A percentile compares a stretch with the other conserved stretches of the same genome.
These are phyloP conservation scores for Thecamonas trahens DNA, from an alignment of 78 protist genomes.

Conservation along the genomic window DNA sequence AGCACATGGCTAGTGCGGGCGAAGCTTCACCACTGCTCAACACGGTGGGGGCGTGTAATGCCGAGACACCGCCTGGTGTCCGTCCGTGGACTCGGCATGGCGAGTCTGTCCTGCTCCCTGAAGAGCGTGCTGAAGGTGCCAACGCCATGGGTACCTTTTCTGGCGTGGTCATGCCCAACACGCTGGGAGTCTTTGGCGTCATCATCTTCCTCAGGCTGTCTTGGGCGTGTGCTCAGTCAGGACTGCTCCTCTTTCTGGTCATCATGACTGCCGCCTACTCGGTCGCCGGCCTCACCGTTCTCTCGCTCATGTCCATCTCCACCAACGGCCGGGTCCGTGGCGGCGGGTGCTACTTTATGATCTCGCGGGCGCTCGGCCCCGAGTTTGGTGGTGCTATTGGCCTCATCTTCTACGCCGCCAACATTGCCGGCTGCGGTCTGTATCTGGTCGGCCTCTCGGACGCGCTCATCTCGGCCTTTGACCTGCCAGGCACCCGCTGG, in stretches of 20 bases:
- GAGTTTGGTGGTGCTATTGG: constrained; percentile 61
- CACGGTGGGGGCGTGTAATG: too few species aligned
- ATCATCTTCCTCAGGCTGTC: constrained; percentile 38
- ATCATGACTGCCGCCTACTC: too few species aligned
- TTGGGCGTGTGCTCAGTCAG: constrained; percentile 39
- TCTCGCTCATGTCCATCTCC: constrained; percentile 62
- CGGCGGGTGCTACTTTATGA: constrained; percentile 69
- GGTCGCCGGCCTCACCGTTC: constrained; percentile 54
- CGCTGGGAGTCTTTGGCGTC: constrained; percentile 35
- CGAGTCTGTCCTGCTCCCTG: too few species aligned
- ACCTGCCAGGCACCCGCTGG: background rate
- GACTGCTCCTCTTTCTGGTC: background rate
- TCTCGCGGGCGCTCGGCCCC: constrained; percentile 29
- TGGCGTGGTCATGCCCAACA: constrained; percentile 37
- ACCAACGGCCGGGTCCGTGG: constrained; percentile 60
- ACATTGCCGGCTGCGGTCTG: constrained; percentile 28
- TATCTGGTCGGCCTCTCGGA: constrained; percentile 36
- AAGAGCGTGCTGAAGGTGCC: too few species aligned
- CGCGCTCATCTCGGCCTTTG: background rate
- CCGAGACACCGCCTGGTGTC: too few species aligned
- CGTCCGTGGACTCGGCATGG: too few species aligned
- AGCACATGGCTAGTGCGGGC: too few species aligned
- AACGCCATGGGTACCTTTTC: background rate
- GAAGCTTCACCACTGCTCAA: too few species aligned
- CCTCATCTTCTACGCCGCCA: constrained; percentile 34